phyloP scores from a whole-genome alignment of 768 basidiomycete genomes.

The Hortiboletus campestris region DNA sequence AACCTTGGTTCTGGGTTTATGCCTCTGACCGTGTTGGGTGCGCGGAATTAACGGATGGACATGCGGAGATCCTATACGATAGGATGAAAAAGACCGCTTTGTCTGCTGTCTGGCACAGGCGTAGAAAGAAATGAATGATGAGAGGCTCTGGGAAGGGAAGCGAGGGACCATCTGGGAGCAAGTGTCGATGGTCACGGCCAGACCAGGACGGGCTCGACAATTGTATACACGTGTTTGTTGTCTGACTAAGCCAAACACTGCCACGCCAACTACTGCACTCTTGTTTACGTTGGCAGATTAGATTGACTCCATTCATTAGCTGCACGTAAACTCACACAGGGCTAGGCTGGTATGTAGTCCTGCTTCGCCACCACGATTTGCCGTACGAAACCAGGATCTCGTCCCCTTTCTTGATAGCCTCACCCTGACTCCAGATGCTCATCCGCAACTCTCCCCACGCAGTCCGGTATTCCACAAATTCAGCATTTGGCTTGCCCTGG shows the following conservation, averaged over 20 bases:
- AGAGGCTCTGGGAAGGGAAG: constrained; percentile 47
- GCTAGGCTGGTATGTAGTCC: neutral
- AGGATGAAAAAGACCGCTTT: constrained; percentile 36
- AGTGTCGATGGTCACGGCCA: neutral
- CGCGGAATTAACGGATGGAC: constrained; percentile 18
- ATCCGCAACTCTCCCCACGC: constrained; percentile 66
- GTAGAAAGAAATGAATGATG: constrained; percentile 55
- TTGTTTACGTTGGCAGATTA: neutral
- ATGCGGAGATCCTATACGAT: constrained; percentile 38
- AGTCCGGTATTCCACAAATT: constrained; percentile 59
- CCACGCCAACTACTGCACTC: neutral
- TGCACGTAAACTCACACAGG: too few relatives aligned
- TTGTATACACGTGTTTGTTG: constrained; percentile 20
- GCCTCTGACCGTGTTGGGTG: constrained; percentile 14
- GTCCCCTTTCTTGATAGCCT: constrained; percentile 69
- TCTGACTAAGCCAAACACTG: constrained; percentile 20
- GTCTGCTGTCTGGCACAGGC: constrained; percentile 47
- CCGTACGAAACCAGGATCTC: constrained; percentile 90
- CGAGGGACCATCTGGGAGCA: constrained; percentile 47
- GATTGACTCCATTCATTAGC: too few relatives aligned
- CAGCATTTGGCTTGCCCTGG: constrained; percentile 62
- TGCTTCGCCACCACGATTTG: constrained; percentile 74
- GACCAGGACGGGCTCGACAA: neutral
- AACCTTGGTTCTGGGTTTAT: constrained; percentile 41
- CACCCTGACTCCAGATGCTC: constrained; percentile 65